Evolutionary conservation across 129 eudicot genomes (phyloP).

Genomic region (Escallonia herrerae): DNA sequence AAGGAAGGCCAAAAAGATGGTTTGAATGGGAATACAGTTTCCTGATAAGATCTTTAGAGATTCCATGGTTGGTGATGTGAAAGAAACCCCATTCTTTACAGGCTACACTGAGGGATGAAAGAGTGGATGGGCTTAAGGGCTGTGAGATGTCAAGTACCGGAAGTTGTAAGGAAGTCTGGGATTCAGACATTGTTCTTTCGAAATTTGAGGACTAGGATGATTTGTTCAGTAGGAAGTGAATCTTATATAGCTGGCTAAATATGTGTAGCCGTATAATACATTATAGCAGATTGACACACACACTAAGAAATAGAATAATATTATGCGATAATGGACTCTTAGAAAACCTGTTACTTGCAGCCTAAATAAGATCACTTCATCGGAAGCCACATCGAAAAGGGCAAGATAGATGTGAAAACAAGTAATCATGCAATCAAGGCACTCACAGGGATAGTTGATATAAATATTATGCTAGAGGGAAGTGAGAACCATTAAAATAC

Average conservation of each 20-base stretch:
- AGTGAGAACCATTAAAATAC: too few relatives aligned
- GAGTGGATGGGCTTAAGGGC: slow-evolving; percentile 39
- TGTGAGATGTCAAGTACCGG: slow-evolving; percentile 72
- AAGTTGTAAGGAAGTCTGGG: slow-evolving; percentile 53
- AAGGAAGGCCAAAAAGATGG: slow-evolving; percentile 58
- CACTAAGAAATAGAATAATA: not conserved
- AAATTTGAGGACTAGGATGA: slow-evolving; percentile 6
- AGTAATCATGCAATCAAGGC: not conserved
- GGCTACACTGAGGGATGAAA: slow-evolving; percentile 55
- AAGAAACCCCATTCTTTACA: slow-evolving; percentile 96
- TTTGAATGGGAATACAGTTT: slow-evolving; percentile 41
- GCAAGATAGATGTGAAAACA: slow-evolving; percentile 13
- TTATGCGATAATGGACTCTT: too few relatives aligned
- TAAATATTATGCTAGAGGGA: too few relatives aligned
- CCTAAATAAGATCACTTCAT: not conserved
- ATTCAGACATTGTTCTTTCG: slow-evolving; percentile 35
- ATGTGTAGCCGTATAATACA: not conserved
- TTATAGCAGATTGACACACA: slow-evolving; percentile 1
- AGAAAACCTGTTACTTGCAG: too few relatives aligned
- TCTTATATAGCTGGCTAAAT: slow-evolving; percentile 9
- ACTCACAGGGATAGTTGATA: too few relatives aligned
- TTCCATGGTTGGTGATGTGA: slow-evolving; percentile 82
- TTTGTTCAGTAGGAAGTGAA: slow-evolving; percentile 15
- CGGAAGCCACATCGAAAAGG: slow-evolving; percentile 2
- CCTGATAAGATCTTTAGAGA: slow-evolving; percentile 58